A percentile compares a stretch with the other conserved stretches of the same genome.
phyloP scores from a whole-genome alignment of 2,329 filamentous ascomycete species.

The Pestalotiopsis sp. region DNA sequence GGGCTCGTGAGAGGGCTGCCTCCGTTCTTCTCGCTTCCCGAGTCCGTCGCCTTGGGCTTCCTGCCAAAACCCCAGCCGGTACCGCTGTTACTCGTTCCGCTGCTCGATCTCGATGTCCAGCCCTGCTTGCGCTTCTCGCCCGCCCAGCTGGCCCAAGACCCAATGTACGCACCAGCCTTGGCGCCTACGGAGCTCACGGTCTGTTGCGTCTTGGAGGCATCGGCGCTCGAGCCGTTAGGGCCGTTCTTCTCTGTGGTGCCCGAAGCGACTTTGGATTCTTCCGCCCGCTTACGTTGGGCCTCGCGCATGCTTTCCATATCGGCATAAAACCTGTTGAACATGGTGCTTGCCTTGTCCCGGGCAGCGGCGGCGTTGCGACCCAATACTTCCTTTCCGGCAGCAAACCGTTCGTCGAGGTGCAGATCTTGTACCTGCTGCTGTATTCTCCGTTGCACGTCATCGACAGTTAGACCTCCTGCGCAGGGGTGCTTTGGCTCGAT shows the following conservation, averaged over 20 bases:
- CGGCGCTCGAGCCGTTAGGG: slow-evolving; percentile 24
- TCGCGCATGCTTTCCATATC: slow-evolving; percentile 85
- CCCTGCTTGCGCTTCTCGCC: slow-evolving; percentile 70
- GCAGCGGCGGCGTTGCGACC: slow-evolving; percentile 89
- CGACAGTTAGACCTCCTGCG: slow-evolving; percentile 87
- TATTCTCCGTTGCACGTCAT: slow-evolving; percentile 88
- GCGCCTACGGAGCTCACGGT: slow-evolving; percentile 49
- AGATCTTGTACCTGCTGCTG: slow-evolving; percentile 91
- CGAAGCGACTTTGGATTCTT: slow-evolving; percentile 47
- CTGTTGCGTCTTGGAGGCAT: slow-evolving; percentile 44
- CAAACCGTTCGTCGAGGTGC: slow-evolving; percentile 87
- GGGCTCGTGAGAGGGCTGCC: slow-evolving; percentile 31
- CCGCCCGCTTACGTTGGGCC: slow-evolving; percentile 63
- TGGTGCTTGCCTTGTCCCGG: slow-evolving; percentile 80
- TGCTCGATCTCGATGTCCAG: slow-evolving; percentile 37
- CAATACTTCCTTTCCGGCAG: slow-evolving; percentile 78
- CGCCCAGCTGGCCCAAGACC: slow-evolving; percentile 69
- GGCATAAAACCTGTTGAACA: slow-evolving; percentile 85
- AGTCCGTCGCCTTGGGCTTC: slow-evolving; percentile 30
- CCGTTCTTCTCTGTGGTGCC: slow-evolving; percentile 25
- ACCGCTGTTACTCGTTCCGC: slow-evolving; percentile 23
- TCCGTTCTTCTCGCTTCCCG: slow-evolving; percentile 31
- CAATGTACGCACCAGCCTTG: slow-evolving; percentile 64
- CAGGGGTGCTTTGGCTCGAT: slow-evolving; percentile 92
- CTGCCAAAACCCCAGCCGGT: slow-evolving; percentile 35